These are phyloP conservation scores for Platismatia glauca DNA, from an alignment of 495 filamentous ascomycete species.

Conservation along the genomic window DNA sequence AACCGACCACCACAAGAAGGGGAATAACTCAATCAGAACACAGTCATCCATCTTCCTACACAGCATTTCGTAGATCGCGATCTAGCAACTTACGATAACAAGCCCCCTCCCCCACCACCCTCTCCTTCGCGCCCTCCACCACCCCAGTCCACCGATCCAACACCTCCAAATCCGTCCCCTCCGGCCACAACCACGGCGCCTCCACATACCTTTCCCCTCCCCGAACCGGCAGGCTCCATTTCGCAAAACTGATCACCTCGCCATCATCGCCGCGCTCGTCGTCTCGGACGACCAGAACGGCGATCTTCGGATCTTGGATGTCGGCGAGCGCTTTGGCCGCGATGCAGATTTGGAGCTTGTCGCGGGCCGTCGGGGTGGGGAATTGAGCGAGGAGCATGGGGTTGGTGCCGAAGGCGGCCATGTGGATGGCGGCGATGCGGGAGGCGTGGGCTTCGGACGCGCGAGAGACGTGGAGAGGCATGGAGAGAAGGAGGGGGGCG, in stretches of 20 bases:
- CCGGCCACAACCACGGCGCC: conserved; percentile 27
- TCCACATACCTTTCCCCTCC: conserved; percentile 7
- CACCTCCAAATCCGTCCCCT: conserved; percentile 26
- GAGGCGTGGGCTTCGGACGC: conserved; percentile 24
- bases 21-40: not conserved
- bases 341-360: conserved; percentile 23
- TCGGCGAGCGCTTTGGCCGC: conserved; percentile 23
- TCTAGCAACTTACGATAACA: conserved; percentile 9
- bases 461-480: not conserved
- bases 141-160: conserved; percentile 29
- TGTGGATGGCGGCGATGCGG: conserved; percentile 36
- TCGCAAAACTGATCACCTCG: conserved; percentile 30
- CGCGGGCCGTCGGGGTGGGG: conserved; percentile 28
- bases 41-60: not conserved
- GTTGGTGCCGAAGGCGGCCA: conserved; percentile 37
- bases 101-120: conserved; percentile 4
- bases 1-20: not conserved
- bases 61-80: not conserved
- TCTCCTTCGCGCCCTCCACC: conserved; percentile 28
- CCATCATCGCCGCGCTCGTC: conserved; percentile 1
- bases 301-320: conserved; percentile 23
- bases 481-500: not conserved
- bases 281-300: conserved; percentile 31
- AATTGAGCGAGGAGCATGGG: conserved; percentile 36
- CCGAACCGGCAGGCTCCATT: conserved; percentile 31